Evolutionary conservation across 805 yeast species (phyloP).

Genomic region (Pichia californica): DNA sequence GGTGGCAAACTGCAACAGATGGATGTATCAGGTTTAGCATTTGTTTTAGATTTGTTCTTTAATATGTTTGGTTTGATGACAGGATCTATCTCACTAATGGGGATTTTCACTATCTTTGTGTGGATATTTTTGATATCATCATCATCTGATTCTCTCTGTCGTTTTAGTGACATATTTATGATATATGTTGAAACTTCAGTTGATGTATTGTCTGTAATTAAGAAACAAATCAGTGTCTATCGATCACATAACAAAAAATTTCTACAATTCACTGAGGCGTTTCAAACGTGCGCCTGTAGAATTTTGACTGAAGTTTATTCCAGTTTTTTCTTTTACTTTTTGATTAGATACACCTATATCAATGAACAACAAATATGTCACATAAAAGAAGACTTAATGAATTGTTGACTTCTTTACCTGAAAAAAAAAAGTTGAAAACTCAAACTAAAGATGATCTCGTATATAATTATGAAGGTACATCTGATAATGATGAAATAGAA

Average conservation of each 20-base stretch:
- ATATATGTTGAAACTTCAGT: no score
- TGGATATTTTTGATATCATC: neutral
- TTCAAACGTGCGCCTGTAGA: no score
- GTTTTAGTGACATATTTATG: slow-evolving; percentile 4
- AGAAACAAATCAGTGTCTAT: no score
- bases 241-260: no score
- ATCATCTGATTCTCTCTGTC: slow-evolving; percentile 12
- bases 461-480: neutral
- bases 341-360: no score
- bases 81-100: neutral
- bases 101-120: neutral
- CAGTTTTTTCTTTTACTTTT: no score
- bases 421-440: neutral
- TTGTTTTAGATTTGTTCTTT: slow-evolving; percentile 1
- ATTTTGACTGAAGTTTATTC: no score
- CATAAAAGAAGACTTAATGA: neutral
- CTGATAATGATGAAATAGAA: neutral
- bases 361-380: neutral
- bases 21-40: neutral
- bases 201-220: no score
- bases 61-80: neutral
- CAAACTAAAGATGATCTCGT: neutral
- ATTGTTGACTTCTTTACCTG: slow-evolving; percentile 5
- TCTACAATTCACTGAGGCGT: no score
- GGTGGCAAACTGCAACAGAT: slow-evolving; percentile 22